Evolutionary conservation across 2,329 filamentous ascomycete species (phyloP).

Genomic region (Acrocalymma vagum): DNA sequence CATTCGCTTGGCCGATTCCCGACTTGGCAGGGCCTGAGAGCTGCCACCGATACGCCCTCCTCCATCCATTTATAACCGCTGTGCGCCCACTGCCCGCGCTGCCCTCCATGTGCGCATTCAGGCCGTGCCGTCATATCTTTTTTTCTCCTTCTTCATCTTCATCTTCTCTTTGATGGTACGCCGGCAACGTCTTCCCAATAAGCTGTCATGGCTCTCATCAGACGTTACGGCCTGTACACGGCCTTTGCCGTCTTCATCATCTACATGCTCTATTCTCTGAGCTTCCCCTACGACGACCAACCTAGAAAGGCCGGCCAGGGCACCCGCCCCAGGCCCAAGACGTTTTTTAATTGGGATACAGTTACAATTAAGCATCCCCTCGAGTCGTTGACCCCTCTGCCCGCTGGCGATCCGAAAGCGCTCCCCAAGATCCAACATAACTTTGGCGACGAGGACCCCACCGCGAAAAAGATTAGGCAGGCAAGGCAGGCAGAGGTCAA

Average conservation of each 20-base stretch:
- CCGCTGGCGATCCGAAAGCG: constrained; percentile 44
- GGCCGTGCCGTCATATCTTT: constrained; percentile 6
- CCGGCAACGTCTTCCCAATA: constrained; percentile 20
- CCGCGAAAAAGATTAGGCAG: constrained; percentile 42
- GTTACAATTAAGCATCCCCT: constrained; percentile 52
- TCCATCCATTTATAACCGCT: too few relatives aligned
- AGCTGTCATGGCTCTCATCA: constrained; percentile 48
- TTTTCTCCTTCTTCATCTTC: constrained; percentile 9
- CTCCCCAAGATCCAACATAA: constrained; percentile 54
- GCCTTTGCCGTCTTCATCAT: constrained; percentile 43
- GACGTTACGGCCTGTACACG: constrained; percentile 47
- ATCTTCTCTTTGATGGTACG: constrained; percentile 16
- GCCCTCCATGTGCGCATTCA: too few relatives aligned
- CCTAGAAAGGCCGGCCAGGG: constrained; percentile 2
- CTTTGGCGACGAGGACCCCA: constrained; percentile 48
- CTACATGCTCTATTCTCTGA: constrained; percentile 48
- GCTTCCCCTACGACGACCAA: constrained; percentile 39
- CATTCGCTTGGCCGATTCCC: too few relatives aligned
- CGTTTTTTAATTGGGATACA: constrained; percentile 49
- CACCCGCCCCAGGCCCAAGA: constrained; percentile 17
- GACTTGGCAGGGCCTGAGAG: too few relatives aligned
- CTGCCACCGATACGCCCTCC: too few relatives aligned
- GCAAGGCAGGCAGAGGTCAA: constrained; percentile 48
- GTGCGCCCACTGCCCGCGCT: too few relatives aligned
- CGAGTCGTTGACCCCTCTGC: constrained; percentile 44